These are phyloP conservation scores for Dendryphion nanum DNA, from an alignment of 2,329 filamentous ascomycete genomes.

Conservation along the genomic window DNA sequence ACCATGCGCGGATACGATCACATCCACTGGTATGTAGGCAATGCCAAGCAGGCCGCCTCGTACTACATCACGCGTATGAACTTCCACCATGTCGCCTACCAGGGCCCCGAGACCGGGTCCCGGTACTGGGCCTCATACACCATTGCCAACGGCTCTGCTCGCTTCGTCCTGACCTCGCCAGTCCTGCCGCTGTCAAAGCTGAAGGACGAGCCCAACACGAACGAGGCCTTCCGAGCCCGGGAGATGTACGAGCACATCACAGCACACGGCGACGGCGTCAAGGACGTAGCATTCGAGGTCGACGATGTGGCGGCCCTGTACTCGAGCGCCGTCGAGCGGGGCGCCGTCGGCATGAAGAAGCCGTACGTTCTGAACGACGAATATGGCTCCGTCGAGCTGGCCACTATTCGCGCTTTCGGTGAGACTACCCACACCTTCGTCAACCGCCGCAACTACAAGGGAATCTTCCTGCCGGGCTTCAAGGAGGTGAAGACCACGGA, in stretches of 20 bases:
- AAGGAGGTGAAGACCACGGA: conserved; percentile 41
- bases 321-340: conserved; percentile 62
- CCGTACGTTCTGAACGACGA: conserved; percentile 55
- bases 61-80: conserved; percentile 86
- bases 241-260: conserved; percentile 78
- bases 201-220: background rate
- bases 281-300: conserved; percentile 85
- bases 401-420: conserved; percentile 84
- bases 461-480: conserved; percentile 77
- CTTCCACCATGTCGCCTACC: conserved; percentile 75
- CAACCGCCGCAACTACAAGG: conserved; percentile 64
- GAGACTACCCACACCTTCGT: conserved; percentile 89
- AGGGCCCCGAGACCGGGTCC: conserved; percentile 79
- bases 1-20: conserved; percentile 1
- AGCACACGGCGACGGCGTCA: conserved; percentile 79
- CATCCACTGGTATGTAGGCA: conserved; percentile 51
- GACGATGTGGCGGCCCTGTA: conserved; percentile 80
- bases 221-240: conserved; percentile 58
- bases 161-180: conserved; percentile 79
- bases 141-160: conserved; percentile 67
- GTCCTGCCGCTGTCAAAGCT: conserved; percentile 33
- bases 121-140: conserved; percentile 77
- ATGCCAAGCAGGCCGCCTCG: conserved; percentile 84
- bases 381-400: conserved; percentile 66
- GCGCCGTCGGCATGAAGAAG: conserved; percentile 60